Evolutionary conservation across 257 asterid species (phyloP).

Genomic region (Solanum gandarillasii): DNA sequence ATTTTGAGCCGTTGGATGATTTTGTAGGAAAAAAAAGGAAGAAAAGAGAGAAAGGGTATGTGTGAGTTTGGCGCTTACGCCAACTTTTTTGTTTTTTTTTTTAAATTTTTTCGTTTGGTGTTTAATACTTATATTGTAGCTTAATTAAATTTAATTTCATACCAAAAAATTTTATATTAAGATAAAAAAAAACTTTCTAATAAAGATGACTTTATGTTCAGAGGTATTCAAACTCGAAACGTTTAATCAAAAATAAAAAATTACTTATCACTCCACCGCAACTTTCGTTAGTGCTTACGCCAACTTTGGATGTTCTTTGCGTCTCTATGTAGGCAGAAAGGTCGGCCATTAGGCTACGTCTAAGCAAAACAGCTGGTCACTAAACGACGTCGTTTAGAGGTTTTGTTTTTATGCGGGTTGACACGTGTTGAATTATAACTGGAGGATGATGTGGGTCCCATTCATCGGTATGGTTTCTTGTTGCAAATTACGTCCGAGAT

Average conservation of each 20-base stretch:
- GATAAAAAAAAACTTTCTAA: too few species aligned
- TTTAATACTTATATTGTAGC: fast-evolving
- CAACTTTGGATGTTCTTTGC: conserved; percentile 59
- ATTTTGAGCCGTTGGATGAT: conserved; percentile 33
- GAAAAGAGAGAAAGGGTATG: not conserved
- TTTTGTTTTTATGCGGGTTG: not conserved
- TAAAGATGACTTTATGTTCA: fast-evolving
- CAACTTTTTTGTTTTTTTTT: not conserved
- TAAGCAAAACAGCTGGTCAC: conserved; percentile 9
- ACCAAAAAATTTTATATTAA: fast-evolving
- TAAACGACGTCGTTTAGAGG: conserved; percentile 25
- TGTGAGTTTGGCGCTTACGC: conserved; percentile 61
- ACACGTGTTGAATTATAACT: conserved; percentile 11
- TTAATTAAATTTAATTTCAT: too few species aligned
- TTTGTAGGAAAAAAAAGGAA: not conserved
- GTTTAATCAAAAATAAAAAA: too few species aligned
- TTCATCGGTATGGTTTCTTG: conserved; percentile 10
- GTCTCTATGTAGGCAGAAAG: conserved; percentile 51
- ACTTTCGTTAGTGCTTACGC: conserved; percentile 47
- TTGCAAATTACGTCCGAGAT: conserved; percentile 24
- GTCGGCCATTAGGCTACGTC: conserved; percentile 54
- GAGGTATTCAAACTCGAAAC: fast-evolving
- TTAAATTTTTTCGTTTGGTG: too few species aligned
- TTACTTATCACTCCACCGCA: not conserved
- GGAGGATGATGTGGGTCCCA: conserved; percentile 14